Evolutionary conservation across 306 rosid species (phyloP), one percentile per base, ranked within the genome.

Genomic region (Prosopis cineraria): DNA sequence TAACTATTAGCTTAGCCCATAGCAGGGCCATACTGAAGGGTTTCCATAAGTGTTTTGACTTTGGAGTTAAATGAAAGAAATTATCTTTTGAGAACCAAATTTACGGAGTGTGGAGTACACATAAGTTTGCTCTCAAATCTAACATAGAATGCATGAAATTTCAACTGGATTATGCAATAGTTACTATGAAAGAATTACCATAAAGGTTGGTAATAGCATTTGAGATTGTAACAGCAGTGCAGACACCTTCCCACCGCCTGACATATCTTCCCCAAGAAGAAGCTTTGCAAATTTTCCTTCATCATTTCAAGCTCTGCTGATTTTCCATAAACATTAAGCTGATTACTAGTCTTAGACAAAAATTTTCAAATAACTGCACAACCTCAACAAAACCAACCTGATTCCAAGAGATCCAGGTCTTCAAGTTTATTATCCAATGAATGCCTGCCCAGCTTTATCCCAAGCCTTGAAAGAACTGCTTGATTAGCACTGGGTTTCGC

Each of bases 231-330:
- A 96, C 91, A 2, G 99, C 96, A n/a, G 99, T 91, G 72, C 91
- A 86, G 39, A 96, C 99, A 7, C 99, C 99, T 81, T 96, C 14
- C 99, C 99, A 71, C 98, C 85, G 43, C 99, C 98, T 2, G 98
- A 96, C 99, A 96, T 93, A 84, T 96, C 99, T 83, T 96, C 99
- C 56, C 99, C 98, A 1, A 96, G 64, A 68, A 96, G 87, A 72
- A 96, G 97, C 76, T 96, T 96, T 7, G 99, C 84, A 71, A 96
- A 91, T 87, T 90, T 82, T 93, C 98, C 85, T 87, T 96, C 94
- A 91, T 91, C 85, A 81, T 50, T 79, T 93, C 98, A 53, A 91
- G 80, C 83, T 89, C 99, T 96, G 83, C 73, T 29, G 78, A 30
- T 19, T 70, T 63, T 30, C 77, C 78, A 67, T 37, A 78, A 29